Evolutionary conservation across 2,329 filamentous ascomycete species (phyloP), one percentile per base, ranked within the genome.

Genomic region (Chaetomiaceae sp.): DNA sequence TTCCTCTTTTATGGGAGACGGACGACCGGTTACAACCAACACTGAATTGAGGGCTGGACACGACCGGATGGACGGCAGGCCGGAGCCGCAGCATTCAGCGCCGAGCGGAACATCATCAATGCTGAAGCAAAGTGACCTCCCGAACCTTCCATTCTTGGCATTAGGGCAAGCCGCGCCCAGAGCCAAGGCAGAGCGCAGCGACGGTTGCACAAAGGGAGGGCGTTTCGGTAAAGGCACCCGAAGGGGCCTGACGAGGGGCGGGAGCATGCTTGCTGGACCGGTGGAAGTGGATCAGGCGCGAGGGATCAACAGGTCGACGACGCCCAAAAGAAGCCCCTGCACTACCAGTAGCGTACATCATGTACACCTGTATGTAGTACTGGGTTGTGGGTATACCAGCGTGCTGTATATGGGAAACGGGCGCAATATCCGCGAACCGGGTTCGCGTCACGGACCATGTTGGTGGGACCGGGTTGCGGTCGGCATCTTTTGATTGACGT

Each of bases 371-470:
- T n/a, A n/a, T n/a, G n/a, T n/a, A n/a, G n/a, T n/a, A n/a, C n/a
- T n/a, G n/a, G n/a, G n/a, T n/a, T n/a, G n/a, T n/a, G n/a, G 34
- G 6, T n/a, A 14, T n/a, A 14, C 14, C 11, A 5, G 14, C 14
- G 9, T 10, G n/a, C n/a, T 35, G 6, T 49, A 24, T 49, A 51
- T 47, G 29, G 40, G 49, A 48, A 51, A 55, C 45, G 35, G n/a
- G 12, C 17, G 27, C 29, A 49, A 39, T 35, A 48, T 54, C 57
- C 54, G 54, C 54, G 50, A 56, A 56, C 56, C 58, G 49, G 53
- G 55, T 48, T 49, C 33, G 34, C 14, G 47, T 20, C 19, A 33
- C 38, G 30, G 47, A 29, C 30, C 42, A 53, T 43, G 34, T 18
- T 30, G 36, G 52, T 50, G 47, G 51, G 48, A 54, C 55, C 50